phyloP scores from a whole-genome alignment of 495 filamentous ascomycete genomes.

The Entonaema liquescens region DNA sequence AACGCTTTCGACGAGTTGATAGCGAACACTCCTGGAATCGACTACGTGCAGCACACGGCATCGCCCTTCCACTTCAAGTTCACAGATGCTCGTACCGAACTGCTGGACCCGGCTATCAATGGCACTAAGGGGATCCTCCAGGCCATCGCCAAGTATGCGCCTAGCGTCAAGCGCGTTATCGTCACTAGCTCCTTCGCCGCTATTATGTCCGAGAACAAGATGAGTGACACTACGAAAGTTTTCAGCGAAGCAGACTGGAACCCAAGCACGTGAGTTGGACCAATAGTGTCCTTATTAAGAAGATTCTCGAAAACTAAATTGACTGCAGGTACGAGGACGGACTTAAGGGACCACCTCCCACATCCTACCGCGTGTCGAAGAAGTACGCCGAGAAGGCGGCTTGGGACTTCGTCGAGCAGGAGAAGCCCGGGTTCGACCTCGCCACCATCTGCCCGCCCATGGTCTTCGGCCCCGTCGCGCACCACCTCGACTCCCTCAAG shows the following conservation, averaged over 20 bases:
- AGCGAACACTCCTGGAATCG: slow-evolving; percentile 77
- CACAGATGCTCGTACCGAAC: slow-evolving; percentile 77
- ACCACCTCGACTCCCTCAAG: slow-evolving; percentile 55
- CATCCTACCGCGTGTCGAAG: slow-evolving; percentile 77
- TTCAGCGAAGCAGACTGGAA: slow-evolving; percentile 86
- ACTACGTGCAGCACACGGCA: slow-evolving; percentile 88
- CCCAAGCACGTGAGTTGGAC: slow-evolving; percentile 65
- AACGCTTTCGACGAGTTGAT: slow-evolving; percentile 80
- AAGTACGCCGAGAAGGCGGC: slow-evolving; percentile 64
- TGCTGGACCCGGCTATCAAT: slow-evolving; percentile 84
- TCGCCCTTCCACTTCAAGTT: slow-evolving; percentile 82
- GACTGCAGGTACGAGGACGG: slow-evolving; percentile 59
- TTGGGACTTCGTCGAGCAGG: slow-evolving; percentile 65
- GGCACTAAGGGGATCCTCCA: slow-evolving; percentile 84
- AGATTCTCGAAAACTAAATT: background rate
- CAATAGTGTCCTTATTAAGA: background rate
- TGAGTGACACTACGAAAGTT: slow-evolving; percentile 55
- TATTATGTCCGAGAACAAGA: slow-evolving; percentile 62
- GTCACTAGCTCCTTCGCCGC: slow-evolving; percentile 89
- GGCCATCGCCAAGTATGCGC: slow-evolving; percentile 77
- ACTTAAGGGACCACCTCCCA: slow-evolving; percentile 60
- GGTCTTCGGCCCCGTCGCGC: slow-evolving; percentile 65
- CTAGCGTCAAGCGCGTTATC: slow-evolving; percentile 80
- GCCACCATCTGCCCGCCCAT: slow-evolving; percentile 71
- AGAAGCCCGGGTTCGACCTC: slow-evolving; percentile 67